phyloP scores from a whole-genome alignment of 2,329 filamentous ascomycete species.

The Cladobotryum mycophilum region DNA sequence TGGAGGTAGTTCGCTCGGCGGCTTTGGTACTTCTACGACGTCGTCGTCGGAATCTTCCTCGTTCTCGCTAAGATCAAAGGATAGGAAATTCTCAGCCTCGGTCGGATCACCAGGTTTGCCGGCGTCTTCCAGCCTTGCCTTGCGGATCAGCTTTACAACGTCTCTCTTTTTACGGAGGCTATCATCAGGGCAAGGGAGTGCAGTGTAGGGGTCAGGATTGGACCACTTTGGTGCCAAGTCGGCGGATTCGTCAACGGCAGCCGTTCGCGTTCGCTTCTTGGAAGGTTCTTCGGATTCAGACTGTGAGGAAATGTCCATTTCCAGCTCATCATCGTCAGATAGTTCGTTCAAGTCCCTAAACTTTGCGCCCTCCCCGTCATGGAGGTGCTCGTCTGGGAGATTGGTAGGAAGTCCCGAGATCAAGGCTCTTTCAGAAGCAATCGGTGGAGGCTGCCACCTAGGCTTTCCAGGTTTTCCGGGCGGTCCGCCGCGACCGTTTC shows the following conservation, averaged over 20 bases:
- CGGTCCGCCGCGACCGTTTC: slow-evolving; percentile 21
- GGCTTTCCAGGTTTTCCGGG: slow-evolving; percentile 22
- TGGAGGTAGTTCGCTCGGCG: slow-evolving; percentile 15
- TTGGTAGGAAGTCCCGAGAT: slow-evolving; percentile 37
- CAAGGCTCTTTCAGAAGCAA: slow-evolving; percentile 44
- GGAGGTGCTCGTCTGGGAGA: slow-evolving; percentile 40
- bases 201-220: slow-evolving; percentile 91
- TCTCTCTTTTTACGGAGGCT: slow-evolving; percentile 70
- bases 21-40: slow-evolving; percentile 13
- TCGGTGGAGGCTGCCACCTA: slow-evolving; percentile 32
- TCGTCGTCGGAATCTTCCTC: slow-evolving; percentile 18
- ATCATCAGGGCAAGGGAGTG: slow-evolving; percentile 73
- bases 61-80: slow-evolving; percentile 58
- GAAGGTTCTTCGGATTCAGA: slow-evolving; percentile 34
- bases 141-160: slow-evolving; percentile 85
- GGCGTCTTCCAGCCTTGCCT: slow-evolving; percentile 63
- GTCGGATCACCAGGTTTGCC: slow-evolving; percentile 46
- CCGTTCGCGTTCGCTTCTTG: slow-evolving; percentile 28
- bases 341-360: slow-evolving; percentile 52
- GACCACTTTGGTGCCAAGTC: slow-evolving; percentile 73
- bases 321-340: slow-evolving; percentile 57
- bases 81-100: slow-evolving; percentile 80
- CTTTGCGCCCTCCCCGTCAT: slow-evolving; percentile 40
- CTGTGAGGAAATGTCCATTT: slow-evolving; percentile 53
- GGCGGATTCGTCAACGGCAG: slow-evolving; percentile 26